A percentile compares a stretch with the other conserved stretches of the same genome.
Conservation (phyloP, 805 yeast genomes). For the Blastobotrys parvus region DNA sequence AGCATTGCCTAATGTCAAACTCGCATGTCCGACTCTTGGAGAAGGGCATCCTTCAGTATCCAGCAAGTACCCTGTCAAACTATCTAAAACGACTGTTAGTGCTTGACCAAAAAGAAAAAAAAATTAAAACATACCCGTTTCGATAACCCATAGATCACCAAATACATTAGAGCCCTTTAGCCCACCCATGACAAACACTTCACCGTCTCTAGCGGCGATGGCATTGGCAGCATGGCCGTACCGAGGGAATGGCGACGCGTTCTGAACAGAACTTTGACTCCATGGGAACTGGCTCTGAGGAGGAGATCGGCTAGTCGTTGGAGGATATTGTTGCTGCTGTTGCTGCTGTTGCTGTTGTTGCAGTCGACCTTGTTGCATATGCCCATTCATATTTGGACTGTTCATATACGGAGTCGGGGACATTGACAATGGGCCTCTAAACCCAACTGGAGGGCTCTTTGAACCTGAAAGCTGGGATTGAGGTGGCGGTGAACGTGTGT, state of each 20-base stretch:
- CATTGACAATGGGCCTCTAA: not conserved
- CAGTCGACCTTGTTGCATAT: too few species aligned
- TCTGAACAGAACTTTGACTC: slow-evolving; percentile 26
- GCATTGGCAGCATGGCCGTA: slow-evolving; percentile 86
- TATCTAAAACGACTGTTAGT: slow-evolving; percentile 19
- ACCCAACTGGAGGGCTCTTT: not conserved
- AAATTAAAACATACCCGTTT: slow-evolving; percentile 36
- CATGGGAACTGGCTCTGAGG: slow-evolving; percentile 23
- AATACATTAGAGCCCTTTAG: slow-evolving; percentile 83
- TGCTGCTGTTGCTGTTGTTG: slow-evolving; percentile 4
- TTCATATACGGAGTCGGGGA: not conserved
- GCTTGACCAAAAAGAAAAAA: too few species aligned
- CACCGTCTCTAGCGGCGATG: slow-evolving; percentile 68
- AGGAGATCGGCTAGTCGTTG: not conserved
- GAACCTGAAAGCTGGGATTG: slow-evolving; percentile 5
- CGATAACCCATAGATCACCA: slow-evolving; percentile 91
- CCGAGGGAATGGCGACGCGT: slow-evolving; percentile 81
- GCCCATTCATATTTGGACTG: not conserved
- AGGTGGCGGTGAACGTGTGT: not conserved
- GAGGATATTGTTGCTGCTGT: not conserved
- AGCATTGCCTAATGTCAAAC: slow-evolving; percentile 88
- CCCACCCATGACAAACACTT: slow-evolving; percentile 89
- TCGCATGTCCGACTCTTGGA: slow-evolving; percentile 94
- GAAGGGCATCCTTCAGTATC: slow-evolving; percentile 79
- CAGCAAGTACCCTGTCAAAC: slow-evolving; percentile 44